Base-by-base conservation (phyloP, 208 protist species). In the Leishmania turanica region DNA sequence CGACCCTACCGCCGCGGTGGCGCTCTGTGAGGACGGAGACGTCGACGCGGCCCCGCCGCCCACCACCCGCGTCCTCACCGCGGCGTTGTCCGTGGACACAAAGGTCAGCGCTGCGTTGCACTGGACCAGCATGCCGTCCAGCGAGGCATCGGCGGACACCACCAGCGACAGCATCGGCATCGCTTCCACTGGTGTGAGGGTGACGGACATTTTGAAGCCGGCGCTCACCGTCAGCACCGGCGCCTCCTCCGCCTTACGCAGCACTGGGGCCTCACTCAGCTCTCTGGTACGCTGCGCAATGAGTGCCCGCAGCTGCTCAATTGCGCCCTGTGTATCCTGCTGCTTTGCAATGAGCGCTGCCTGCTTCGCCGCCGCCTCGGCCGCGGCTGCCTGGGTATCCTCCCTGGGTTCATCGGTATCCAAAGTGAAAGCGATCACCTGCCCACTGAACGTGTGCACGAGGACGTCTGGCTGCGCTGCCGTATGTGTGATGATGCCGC, bases 401-500 rank as follows among this genome's bases (percentile, higher is more conserved):
- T 78, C 75, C 13, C 64, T 78, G n/a, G 65, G 69, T 11, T 31
- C 60, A 42, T 88, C 89, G n/a, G 81, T 82, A 60, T 89, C 83
- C 6, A 93, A 74, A 40, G 88, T 88, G 74, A 96, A 96, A 65
- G 89, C 89, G 34, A 93, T 78, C 40, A 98, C 75, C 68, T 79
- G 82, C 24, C 95, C 95, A 83, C 92, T 96, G 83, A 92, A 95
- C 4, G 91, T 89, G 79, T 96, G 91, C n/a, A 93, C 93, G 13
- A 97, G 71, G 24, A 96, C 75, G 72, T 93, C 90, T 8, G 89
- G 87, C 78, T 88, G 86, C 17, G 78, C 75, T 3, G 74, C 64
- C 2, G 81, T 40, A 21, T 88, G 66, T 27, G 89, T 95, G 77
- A 97, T 84, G 72, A 90, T 68, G 72, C 93, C 93, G 69, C 84